A percentile compares a stretch with the other conserved stretches of the same genome.
Evolutionary conservation across 2,329 filamentous ascomycete species (phyloP).

Genomic region (Thermomyces lanuginosus): DNA sequence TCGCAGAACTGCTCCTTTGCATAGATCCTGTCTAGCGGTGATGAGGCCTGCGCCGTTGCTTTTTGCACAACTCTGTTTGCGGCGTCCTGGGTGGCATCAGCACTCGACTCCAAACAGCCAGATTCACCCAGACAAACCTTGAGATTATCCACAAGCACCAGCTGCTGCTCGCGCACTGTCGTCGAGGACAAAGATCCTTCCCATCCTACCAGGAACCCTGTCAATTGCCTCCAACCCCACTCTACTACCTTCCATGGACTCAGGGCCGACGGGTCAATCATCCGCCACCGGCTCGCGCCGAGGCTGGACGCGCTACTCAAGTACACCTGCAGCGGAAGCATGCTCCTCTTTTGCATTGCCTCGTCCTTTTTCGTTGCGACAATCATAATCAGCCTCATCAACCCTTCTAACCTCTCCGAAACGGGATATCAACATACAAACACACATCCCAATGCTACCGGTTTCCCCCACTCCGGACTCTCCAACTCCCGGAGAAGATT

Average conservation of each 20-base stretch:
- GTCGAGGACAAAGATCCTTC: conserved; percentile 15
- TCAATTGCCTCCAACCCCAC: conserved; percentile 60
- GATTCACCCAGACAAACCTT: conserved; percentile 27
- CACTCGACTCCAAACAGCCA: not conserved
- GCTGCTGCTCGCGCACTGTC: conserved; percentile 23
- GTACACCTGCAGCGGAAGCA: conserved; percentile 59
- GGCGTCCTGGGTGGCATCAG: conserved; percentile 26
- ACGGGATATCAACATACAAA: conserved; percentile 31
- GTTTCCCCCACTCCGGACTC: conserved; percentile 61
- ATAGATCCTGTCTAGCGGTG: conserved; percentile 49
- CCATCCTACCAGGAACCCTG: conserved; percentile 35
- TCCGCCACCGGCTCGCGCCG: conserved; percentile 52
- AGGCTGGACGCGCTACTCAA: conserved; percentile 49
- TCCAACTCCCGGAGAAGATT: conserved; percentile 55
- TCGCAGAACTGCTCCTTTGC: conserved; percentile 48
- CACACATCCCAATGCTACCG: conserved; percentile 63
- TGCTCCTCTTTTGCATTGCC: conserved; percentile 49
- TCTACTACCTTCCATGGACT: conserved; percentile 53
- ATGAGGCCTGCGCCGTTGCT: conserved; percentile 28
- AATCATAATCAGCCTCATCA: conserved; percentile 1
- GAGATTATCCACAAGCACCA: conserved; percentile 40
- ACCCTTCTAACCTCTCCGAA: not conserved
- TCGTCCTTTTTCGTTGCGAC: conserved; percentile 36
- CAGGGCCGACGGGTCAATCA: conserved; percentile 25
- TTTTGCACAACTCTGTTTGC: conserved; percentile 38